phyloP scores from a whole-genome alignment of 768 basidiomycete species.

The Suillus plorans region DNA sequence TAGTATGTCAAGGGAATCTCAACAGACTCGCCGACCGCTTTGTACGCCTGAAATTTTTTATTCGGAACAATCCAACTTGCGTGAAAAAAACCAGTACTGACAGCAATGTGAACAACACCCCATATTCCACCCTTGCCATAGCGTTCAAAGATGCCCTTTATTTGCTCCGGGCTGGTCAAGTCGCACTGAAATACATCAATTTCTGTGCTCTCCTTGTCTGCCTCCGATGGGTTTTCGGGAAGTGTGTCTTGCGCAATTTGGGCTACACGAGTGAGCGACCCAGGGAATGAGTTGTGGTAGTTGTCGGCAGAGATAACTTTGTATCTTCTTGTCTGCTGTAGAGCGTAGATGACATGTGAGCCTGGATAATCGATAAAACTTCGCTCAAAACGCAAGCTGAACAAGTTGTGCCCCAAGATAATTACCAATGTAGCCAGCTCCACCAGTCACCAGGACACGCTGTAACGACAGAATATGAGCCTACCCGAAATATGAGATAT shows the following conservation, averaged over 20 bases:
- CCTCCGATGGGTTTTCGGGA: conserved; percentile 59
- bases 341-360: conserved; percentile 87
- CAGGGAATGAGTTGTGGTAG: conserved; percentile 85
- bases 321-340: conserved; percentile 86
- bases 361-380: conserved; percentile 44
- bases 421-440: conserved; percentile 88
- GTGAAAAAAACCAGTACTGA: conserved; percentile 38
- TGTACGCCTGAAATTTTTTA: conserved; percentile 68
- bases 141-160: conserved; percentile 76
- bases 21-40: conserved; percentile 96
- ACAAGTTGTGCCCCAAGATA: conserved; percentile 10
- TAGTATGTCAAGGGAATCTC: conserved; percentile 94
- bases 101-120: conserved; percentile 96
- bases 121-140: conserved; percentile 91
- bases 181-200: conserved; percentile 74
- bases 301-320: conserved; percentile 96
- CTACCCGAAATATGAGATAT: not conserved
- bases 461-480: conserved; percentile 26
- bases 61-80: not conserved
- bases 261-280: conserved; percentile 71
- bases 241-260: conserved; percentile 78
- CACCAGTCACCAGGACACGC: conserved; percentile 74
- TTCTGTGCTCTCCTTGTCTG: conserved; percentile 69
- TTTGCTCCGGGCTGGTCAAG: conserved; percentile 67
- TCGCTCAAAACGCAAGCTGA: conserved; percentile 12